Conservation (phyloP, 768 basidiomycete species). For the Mycena latifolia region DNA sequence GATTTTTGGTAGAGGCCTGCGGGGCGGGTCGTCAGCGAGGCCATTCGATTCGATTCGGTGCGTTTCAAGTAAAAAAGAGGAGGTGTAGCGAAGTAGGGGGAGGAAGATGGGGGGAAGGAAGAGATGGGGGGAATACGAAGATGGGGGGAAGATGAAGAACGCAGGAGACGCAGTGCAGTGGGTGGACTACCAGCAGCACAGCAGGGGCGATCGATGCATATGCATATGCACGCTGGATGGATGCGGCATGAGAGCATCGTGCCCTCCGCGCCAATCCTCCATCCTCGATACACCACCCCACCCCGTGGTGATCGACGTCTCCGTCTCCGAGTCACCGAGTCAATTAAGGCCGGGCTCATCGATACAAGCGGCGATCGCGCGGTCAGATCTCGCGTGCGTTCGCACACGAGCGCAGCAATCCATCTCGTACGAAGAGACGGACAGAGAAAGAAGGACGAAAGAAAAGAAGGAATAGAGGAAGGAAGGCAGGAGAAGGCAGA, state of each 20-base stretch:
- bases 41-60: constrained; percentile 4
- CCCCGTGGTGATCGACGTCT: background rate
- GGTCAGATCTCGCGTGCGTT: too few species aligned
- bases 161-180: background rate
- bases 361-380: too few species aligned
- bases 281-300: background rate
- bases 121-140: too few species aligned
- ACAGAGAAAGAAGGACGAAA: too few species aligned
- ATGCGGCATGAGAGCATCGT: constrained; percentile 33
- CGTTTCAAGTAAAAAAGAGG: constrained; percentile 20
- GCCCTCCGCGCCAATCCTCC: background rate
- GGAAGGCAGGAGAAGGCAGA: constrained; percentile 26
- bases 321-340: too few species aligned
- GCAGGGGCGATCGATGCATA: constrained; percentile 23
- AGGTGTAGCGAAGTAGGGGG: background rate
- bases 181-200: too few species aligned
- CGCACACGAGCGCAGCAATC: too few species aligned
- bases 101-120: too few species aligned
- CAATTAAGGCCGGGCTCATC: too few species aligned
- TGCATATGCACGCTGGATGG: constrained; percentile 5
- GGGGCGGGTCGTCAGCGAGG: constrained; percentile 48
- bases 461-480: background rate
- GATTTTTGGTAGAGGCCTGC: constrained; percentile 90
- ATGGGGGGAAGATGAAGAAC: constrained; percentile 15
- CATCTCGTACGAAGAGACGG: too few species aligned